phyloP scores from a whole-genome alignment of 495 filamentous ascomycete genomes.

The Xanthoparmelia taractica region DNA sequence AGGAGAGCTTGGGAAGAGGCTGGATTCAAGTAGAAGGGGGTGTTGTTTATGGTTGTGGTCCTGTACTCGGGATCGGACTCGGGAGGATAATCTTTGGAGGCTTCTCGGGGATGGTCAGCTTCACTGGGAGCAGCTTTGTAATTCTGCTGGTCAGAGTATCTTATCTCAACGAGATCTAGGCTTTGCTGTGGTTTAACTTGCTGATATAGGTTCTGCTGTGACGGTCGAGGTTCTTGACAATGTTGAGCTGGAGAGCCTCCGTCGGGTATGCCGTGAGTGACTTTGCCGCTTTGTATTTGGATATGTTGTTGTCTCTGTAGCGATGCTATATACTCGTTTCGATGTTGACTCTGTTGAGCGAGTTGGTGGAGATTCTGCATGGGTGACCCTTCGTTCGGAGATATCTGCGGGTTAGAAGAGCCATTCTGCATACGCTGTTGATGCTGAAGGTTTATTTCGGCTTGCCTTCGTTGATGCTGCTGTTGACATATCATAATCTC shows the following conservation, averaged over 20 bases:
- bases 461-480: constrained; percentile 28
- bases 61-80: constrained; percentile 16
- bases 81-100: constrained; percentile 8
- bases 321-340: constrained; percentile 5
- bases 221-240: constrained; percentile 6
- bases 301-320: constrained; percentile 21
- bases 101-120: constrained; percentile 25
- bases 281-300: constrained; percentile 13
- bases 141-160: constrained; percentile 45
- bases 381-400: constrained; percentile 13
- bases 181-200: constrained; percentile 36
- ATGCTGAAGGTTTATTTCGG: constrained; percentile 30
- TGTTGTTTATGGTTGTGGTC: constrained; percentile 21
- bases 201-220: constrained; percentile 5
- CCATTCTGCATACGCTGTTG: constrained; percentile 23
- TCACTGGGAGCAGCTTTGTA: constrained; percentile 41
- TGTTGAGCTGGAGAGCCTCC: constrained; percentile 8
- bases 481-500: constrained; percentile 29
- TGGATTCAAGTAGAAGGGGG: constrained; percentile 26
- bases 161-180: constrained; percentile 51
- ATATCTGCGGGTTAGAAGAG: constrained; percentile 16
- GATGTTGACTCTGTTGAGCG: constrained; percentile 14
- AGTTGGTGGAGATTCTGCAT: constrained; percentile 14
- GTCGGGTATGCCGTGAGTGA: constrained; percentile 10
- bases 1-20: constrained; percentile 25